Base-by-base conservation (phyloP, 768 basidiomycete genomes). In the Boletus rex-veris region DNA sequence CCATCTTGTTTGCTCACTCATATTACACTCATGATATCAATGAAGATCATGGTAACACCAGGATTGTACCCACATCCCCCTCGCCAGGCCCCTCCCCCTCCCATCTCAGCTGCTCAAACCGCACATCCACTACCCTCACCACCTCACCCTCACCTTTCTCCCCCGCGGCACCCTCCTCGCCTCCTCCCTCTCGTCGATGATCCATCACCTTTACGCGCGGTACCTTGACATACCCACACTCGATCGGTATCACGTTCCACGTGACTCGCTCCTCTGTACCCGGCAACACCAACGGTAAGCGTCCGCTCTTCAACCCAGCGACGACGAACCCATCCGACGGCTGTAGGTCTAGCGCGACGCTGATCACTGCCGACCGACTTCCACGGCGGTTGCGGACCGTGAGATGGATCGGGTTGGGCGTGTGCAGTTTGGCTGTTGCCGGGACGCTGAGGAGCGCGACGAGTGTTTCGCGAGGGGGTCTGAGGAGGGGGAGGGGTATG, bases 291-390 rank as follows among this genome's bases (percentile, higher is more conserved):
- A 87, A 71, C 3, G 90, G 85, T 9, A 92, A 58, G 10, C 84
- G 79, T 4, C 83, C 82, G 45, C 74, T 80, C 44, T 90, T 76
- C 35, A 88, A 66, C 0, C 95, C 94, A 3, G 90, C 81, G 40
- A 93, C 81, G 15, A 94, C 82, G 68, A 97, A 96, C n/a, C 79
- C 76, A 39, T 90, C 90, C 12, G 78, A 71, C 15, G 72, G 58
- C 55, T 86, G 84, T 1, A 83, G 77, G 50, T 96, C 92, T 28
- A 94, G 76, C 33, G 86, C 81, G 9, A 93, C 77, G 11, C 81
- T 75, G 33, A 95, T 69, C 58, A 84, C 85, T 1, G 88, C 86
- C 3, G 90, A 81, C 35, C 84, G 79, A 8, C 74, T 74, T 4
- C 80, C 75, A 54, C 85, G 78, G 51, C 80, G 71, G 67, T 91